Evolutionary conservation across 2,329 filamentous ascomycete species (phyloP), one percentile per base, ranked within the genome.

Genomic region (Sporothrix brasiliensis): DNA sequence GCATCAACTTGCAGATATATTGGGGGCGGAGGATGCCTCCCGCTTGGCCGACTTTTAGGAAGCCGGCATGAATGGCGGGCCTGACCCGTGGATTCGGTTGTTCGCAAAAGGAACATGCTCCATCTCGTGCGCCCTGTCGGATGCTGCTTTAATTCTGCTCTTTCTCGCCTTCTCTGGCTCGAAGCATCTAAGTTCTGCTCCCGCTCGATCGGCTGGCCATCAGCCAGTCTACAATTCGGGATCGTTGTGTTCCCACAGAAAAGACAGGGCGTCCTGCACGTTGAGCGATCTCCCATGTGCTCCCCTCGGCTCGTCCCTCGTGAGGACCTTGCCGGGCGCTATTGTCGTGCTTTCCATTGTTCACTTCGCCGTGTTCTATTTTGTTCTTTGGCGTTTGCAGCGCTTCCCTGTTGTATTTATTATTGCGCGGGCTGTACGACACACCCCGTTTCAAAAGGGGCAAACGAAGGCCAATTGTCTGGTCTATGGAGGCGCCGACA

Each of bases 241-340:
- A 27, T 41, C 49, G 61, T n/a, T 34, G 61, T 65, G 61, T n/a
- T 50, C 34, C 34, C 61, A 50, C 60, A 30, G 41, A 27, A 65
- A n/a, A 34, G 44, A 44, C 24, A 30, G 19, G 61, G 3, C 24
- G 16, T 34, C 6, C 39, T 65, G 61, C 24, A 49, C 44, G 44
- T 49, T 50, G 7, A 44, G 4, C n/a, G 61, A 47, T 61, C 58
- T 47, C n/a, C 39, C n/a, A 47, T 34, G 19, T 47, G 39, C 47
- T 34, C 16, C n/a, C 60, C 3, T 41, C 60, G 60, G 60, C 21
- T 49, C 41, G 60, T 63, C 41, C 60, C 60, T 63, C 21, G 39
- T 6, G 6, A 30, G 41, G 39, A 41, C 13, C 60, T 13, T 21
- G 13, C 41, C 21, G 34, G 39, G 58, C 21, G 34, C n/a, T 44